These are phyloP conservation scores for Panellus pusillus DNA, from an alignment of 768 basidiomycete genomes.

Conservation along the genomic window DNA sequence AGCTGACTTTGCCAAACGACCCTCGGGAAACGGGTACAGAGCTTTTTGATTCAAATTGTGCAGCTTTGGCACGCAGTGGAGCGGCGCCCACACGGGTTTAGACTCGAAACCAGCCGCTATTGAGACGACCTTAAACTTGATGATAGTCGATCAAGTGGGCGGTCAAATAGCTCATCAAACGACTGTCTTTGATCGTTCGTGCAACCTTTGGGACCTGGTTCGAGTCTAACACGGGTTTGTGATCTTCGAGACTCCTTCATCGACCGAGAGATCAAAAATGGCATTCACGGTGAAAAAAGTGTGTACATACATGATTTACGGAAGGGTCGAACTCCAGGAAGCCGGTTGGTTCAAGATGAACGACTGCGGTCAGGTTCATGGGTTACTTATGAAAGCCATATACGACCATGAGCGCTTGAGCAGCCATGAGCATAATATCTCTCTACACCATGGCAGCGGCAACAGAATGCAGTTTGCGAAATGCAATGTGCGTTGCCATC, in stretches of 20 bases:
- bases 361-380: too few species aligned
- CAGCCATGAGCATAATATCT: neutral
- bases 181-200: too few species aligned
- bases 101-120: too few species aligned
- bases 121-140: too few species aligned
- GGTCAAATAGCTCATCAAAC: too few species aligned
- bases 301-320: too few species aligned
- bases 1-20: constrained; percentile 37
- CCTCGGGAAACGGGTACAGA: constrained; percentile 49
- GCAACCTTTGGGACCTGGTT: too few species aligned
- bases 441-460: constrained; percentile 5
- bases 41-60: constrained; percentile 54
- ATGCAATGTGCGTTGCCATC: neutral
- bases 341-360: neutral
- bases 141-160: too few species aligned
- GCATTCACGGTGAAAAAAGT: too few species aligned
- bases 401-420: too few species aligned
- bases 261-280: neutral
- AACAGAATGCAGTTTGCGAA: constrained; percentile 11
- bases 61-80: constrained; percentile 51
- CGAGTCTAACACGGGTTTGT: too few species aligned
- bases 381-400: too few species aligned
- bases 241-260: constrained; percentile 2
- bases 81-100: constrained; percentile 19
- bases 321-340: neutral